These are phyloP conservation scores for Lanmaoa pseudosensibilis DNA, from an alignment of 768 basidiomycete genomes.

Conservation along the genomic window DNA sequence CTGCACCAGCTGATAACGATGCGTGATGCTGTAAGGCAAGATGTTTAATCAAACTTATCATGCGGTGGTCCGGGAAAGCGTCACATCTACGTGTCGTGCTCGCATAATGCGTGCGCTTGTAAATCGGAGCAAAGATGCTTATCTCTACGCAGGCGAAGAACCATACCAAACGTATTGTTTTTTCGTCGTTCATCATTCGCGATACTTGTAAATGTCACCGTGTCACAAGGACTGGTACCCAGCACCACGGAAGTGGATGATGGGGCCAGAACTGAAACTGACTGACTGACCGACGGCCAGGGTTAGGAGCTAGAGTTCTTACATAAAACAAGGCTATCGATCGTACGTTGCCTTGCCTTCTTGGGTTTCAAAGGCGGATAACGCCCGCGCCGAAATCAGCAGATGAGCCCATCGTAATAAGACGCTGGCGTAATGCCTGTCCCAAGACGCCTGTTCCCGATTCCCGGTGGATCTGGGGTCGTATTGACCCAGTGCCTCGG, in stretches of 20 bases:
- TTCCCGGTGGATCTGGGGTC: slow-evolving; percentile 6
- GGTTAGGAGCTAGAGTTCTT: too few species aligned
- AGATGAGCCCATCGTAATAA: background rate
- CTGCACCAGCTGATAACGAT: background rate
- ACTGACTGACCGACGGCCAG: too few species aligned
- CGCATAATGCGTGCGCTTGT: background rate
- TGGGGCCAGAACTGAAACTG: too few species aligned
- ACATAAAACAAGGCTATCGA: background rate
- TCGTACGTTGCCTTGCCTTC: background rate
- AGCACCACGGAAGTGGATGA: too few species aligned
- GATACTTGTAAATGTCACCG: too few species aligned
- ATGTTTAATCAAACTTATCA: background rate
- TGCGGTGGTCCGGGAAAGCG: background rate
- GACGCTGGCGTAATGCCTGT: background rate
- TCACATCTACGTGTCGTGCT: background rate
- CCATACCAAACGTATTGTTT: too few species aligned
- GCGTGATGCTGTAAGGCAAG: background rate
- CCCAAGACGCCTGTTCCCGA: background rate
- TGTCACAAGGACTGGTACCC: too few species aligned
- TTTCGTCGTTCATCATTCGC: too few species aligned
- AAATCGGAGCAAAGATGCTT: background rate
- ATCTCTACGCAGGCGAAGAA: background rate
- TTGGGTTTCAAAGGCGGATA: background rate
- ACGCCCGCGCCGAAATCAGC: background rate
- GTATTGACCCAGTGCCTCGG: background rate